These are phyloP conservation scores for Eucalyptus globulus DNA, from an alignment of 345 rosid genomes.

Conservation along the genomic window DNA sequence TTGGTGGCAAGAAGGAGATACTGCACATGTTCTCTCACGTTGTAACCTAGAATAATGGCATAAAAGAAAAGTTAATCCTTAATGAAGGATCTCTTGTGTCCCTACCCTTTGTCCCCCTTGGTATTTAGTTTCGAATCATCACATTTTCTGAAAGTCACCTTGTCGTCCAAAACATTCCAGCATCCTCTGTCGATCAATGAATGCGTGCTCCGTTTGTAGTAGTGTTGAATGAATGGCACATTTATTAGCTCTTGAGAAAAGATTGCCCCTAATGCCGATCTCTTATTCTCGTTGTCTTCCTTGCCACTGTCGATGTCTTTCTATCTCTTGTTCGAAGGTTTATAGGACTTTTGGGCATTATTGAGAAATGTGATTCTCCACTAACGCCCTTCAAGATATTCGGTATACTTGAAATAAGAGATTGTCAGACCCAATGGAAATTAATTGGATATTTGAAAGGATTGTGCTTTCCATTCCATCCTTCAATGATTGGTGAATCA, in stretches of 20 bases:
- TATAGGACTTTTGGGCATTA: neutral
- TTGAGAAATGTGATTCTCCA: neutral
- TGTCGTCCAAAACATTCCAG: neutral
- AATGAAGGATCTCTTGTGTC: neutral
- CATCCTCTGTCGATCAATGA: neutral
- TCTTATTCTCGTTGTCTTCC: neutral
- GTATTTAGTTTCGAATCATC: neutral
- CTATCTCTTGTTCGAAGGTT: neutral
- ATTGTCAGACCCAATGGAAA: neutral
- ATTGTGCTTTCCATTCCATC: neutral
- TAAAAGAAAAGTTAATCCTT: neutral
- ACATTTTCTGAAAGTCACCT: neutral
- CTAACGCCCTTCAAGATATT: neutral
- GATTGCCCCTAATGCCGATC: neutral
- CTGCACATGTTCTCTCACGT: neutral
- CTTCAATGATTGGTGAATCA: neutral
- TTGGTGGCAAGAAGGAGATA: too few relatives aligned
- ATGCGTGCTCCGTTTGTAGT: neutral
- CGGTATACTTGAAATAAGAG: neutral
- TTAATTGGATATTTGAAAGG: neutral
- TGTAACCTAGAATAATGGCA: neutral
- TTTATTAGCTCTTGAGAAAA: neutral
- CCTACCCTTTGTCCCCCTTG: neutral
- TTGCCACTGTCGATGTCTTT: neutral
- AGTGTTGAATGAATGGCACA: neutral